Base-by-base conservation (phyloP, 495 filamentous ascomycete species). In the Hypoxylon fragiforme region DNA sequence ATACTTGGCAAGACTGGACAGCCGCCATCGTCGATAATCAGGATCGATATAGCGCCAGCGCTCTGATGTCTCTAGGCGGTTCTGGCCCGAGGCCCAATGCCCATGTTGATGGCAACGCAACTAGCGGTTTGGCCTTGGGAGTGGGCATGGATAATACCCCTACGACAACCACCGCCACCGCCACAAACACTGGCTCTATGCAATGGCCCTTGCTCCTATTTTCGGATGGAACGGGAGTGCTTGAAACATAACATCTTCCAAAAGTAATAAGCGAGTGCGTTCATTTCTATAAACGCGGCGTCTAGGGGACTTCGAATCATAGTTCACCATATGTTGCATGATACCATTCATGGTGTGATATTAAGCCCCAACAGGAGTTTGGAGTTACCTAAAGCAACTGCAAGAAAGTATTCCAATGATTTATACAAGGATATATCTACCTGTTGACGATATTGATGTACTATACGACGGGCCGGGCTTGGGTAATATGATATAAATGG, bases 1-100 rank as follows among this genome's bases (percentile, higher is more conserved):
- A 76, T 40, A 64, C 73, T 1, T 78, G 74, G 74, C 69, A 77
- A 7, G 72, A 77, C 52, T 78, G 75, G 75, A 72, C 74, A 5
- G 70, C 71, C 0, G 74, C 74, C 28, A 72, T 78, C 8, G 69
- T 71, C 9, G 73, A 75, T 57, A 77, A 57, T 19, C 73, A 75
- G 26, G 73, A 77, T 12, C 63, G 72, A 19, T 76, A 71, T 57
- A 74, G 73, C 39, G 71, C 73, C 24, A 75, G 59, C 19, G 69
- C 73, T 1, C 44, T 77, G 28, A 64, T 78, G 40, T 75, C 68
- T 1, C 60, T 77, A 15, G 72, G 70, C n/a, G 54, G 42, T 30
- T 45, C 64, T 3, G 55, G 41, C 22, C 62, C 59, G 14, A 42
- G 64, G 28, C 62, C 64, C 2, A 48, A 50, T 12, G 44, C 35